phyloP scores from a whole-genome alignment of 1,284 basidiomycete species.

The Sanghuangporus weigelae region DNA sequence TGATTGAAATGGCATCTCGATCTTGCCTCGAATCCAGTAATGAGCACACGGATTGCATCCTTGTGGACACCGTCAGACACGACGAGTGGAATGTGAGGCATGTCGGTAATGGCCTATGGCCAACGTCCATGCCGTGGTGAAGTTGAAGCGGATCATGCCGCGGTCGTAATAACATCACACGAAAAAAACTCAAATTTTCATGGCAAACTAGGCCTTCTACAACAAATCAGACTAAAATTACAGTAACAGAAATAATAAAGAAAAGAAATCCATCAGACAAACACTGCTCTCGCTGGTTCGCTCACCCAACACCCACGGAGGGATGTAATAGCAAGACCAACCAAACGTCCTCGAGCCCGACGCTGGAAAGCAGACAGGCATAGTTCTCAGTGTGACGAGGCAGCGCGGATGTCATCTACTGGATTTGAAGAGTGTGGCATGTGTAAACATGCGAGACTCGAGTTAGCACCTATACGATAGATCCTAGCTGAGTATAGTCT shows the following conservation, averaged over 20 bases:
- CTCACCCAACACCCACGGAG: constrained; percentile 31
- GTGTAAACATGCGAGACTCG: constrained; percentile 84
- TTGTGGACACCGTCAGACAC: constrained; percentile 18
- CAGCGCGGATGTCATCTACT: constrained; percentile 69
- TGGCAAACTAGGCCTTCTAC: too few species aligned
- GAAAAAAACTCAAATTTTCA: neutral
- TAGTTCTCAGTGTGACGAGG: constrained; percentile 74
- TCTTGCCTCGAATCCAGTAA: constrained; percentile 59
- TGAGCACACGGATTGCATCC: constrained; percentile 40
- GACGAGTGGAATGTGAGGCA: constrained; percentile 16
- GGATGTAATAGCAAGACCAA: constrained; percentile 30
- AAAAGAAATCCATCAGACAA: constrained; percentile 66
- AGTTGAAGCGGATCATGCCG: neutral
- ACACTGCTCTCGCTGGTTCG: constrained; percentile 61
- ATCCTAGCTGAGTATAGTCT: constrained; percentile 88
- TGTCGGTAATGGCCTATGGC: neutral
- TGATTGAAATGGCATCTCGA: constrained; percentile 20
- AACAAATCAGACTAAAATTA: neutral
- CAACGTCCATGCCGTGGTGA: neutral
- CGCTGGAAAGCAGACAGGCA: constrained; percentile 11
- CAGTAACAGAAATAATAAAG: neutral
- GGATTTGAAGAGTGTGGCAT: constrained; percentile 78
- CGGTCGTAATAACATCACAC: neutral
- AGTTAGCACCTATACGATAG: constrained; percentile 87
- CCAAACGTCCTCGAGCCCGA: constrained; percentile 73